Percentiles rank a stretch among this genome's conserved stretches.
phyloP scores from a whole-genome alignment of 83 land plant genomes.

The Thuja plicata region DNA sequence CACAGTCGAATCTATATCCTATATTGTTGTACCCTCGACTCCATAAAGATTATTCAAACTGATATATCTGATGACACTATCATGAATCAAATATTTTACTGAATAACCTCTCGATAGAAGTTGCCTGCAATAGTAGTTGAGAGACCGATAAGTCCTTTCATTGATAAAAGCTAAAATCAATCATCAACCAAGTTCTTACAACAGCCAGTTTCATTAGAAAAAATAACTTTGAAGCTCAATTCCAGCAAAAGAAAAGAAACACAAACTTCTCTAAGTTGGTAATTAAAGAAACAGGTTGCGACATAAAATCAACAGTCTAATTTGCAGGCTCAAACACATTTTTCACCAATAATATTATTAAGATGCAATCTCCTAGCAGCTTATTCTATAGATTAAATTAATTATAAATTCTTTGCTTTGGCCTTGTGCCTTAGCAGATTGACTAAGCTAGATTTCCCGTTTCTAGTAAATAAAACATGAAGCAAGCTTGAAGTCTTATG shows the following conservation, averaged over 20 bases:
- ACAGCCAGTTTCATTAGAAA: neutral
- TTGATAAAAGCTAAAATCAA: neutral
- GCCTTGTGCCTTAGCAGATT: neutral
- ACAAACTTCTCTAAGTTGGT: neutral
- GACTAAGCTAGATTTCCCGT: too few species aligned
- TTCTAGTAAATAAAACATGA: too few species aligned
- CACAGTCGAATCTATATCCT: neutral
- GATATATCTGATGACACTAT: neutral
- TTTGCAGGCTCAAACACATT: neutral
- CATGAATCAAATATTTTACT: constrained; percentile 1
- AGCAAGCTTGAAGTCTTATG: too few species aligned
- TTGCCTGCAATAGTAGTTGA: neutral
- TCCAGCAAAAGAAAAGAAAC: neutral
- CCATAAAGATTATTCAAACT: neutral
- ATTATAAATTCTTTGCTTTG: neutral
- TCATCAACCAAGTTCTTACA: neutral
- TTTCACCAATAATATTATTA: neutral
- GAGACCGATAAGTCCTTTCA: neutral
- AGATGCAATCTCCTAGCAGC: neutral
- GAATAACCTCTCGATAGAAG: neutral
- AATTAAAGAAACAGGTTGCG: too few species aligned
- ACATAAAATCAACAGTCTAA: too few species aligned
- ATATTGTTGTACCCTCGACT: neutral
- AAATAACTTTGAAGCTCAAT: neutral
- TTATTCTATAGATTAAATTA: neutral